These are phyloP conservation scores for Senna tora DNA, from an alignment of 306 rosid species.

Conservation along the genomic window DNA sequence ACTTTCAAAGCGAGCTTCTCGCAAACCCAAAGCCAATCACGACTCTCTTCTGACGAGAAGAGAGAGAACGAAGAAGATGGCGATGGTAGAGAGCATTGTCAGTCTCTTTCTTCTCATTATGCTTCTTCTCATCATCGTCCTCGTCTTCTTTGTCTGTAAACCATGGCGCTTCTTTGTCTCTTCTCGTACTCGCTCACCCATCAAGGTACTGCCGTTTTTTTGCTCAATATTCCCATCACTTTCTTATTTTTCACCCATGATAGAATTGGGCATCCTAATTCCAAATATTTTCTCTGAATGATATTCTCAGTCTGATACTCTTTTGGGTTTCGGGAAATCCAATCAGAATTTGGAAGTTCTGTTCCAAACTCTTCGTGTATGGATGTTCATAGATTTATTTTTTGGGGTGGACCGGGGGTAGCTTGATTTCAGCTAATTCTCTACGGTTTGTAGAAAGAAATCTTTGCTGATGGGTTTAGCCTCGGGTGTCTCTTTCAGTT, in stretches of 20 bases:
- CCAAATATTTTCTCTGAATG: neutral
- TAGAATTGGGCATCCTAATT: neutral
- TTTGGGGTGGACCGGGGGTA: neutral
- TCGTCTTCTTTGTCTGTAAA: conserved; percentile 60
- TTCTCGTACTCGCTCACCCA: conserved; percentile 46
- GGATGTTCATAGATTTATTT: neutral
- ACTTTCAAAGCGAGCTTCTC: conserved; percentile 71
- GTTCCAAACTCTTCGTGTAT: conserved; percentile 17
- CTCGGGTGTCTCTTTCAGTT: conserved; percentile 1
- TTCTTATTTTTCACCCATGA: neutral
- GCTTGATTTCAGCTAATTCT: conserved; percentile 1
- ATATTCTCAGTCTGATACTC: conserved; percentile 18
- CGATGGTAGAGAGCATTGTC: conserved; percentile 54
- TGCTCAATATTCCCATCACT: neutral
- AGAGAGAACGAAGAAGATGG: conserved; percentile 59
- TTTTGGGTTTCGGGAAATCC: conserved; percentile 37
- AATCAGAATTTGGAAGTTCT: conserved; percentile 20
- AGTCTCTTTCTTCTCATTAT: conserved; percentile 53
- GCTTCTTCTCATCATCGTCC: conserved; percentile 59
- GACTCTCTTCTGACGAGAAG: conserved; percentile 19
- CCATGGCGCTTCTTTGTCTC: conserved; percentile 73
- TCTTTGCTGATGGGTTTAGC: neutral
- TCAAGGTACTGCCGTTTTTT: conserved; percentile 45
- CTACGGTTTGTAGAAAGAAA: neutral
- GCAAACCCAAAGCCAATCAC: conserved; percentile 48